Base-by-base conservation (phyloP, 805 yeast genomes). In the Nakazawaea laoshanensis region DNA sequence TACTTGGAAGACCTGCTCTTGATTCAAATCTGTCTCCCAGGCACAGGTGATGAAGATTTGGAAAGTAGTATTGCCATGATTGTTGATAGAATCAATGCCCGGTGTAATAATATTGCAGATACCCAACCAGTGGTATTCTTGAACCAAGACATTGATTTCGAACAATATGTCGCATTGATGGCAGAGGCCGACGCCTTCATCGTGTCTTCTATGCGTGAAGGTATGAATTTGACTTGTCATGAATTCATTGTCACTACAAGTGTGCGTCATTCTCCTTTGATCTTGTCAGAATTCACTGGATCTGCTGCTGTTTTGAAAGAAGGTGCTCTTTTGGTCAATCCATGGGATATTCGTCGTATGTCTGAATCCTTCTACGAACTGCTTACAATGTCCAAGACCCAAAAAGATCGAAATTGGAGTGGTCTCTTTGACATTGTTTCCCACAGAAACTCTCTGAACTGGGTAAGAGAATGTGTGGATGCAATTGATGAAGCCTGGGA, bases 171-270 rank as follows among this genome's bases (percentile, higher is more conserved):
- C 38, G 97, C 95, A 0, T 59, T 92, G 31, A 69, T 83, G 29
- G 61, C 76, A 23, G 96, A 87, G 50, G 95, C 97, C 1, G 94
- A 85, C 43, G 65, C 75, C 1, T 92, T 92, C 48, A 76, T 83
- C 27, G 96, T 89, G 2, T 77, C 94, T 7, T 83, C 95, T 2
- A 71, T 89, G 66, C 77, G 98, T 50, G 98, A 92, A 55, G 98
- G 98, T 17, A 83, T 92, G 87, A 92, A 92, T 47, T 65, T 92
- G 49, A 88, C 97, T 0, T 89, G 96, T 45, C 98, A 92, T 50
- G 98, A 92, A 53, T 92, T 81, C 52, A 70, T 87, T 26, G 79
- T 78, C 35, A 83, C 94, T 17, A 72, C 92, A 1, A 58, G 64
- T 15, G 74, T 70, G 26, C 72, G 73, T 38, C 77, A 80, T 42